Percentiles rank a stretch among this genome's conserved stretches.
Conservation (phyloP, 2,329 filamentous ascomycete genomes). For the Aspergillus calidoustus region DNA sequence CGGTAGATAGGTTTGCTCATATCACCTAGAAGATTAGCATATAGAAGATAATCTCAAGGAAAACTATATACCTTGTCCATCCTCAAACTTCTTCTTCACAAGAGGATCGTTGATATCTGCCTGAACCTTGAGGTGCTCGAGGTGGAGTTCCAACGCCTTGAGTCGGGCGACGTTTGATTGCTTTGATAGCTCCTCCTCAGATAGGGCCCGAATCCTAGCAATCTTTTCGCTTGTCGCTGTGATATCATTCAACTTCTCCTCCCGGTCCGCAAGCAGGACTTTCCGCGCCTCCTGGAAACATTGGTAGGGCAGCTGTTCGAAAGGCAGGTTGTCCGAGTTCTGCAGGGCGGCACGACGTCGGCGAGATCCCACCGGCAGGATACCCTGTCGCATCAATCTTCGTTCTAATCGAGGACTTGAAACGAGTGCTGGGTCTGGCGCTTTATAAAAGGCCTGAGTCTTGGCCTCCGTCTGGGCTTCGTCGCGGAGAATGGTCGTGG, state of each 20-base stretch:
- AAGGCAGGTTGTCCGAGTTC: constrained; percentile 71
- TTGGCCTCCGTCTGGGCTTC: constrained; percentile 49
- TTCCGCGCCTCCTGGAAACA: constrained; percentile 96
- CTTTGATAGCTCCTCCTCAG: constrained; percentile 66
- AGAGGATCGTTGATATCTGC: constrained; percentile 94
- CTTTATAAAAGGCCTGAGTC: constrained; percentile 47
- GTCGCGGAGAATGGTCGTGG: constrained; percentile 48
- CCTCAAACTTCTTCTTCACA: constrained; percentile 92
- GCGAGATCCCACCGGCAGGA: constrained; percentile 78
- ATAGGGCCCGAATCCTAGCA: constrained; percentile 64
- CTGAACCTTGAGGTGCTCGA: constrained; percentile 82
- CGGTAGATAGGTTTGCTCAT: constrained; percentile 98
- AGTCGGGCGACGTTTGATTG: constrained; percentile 69
- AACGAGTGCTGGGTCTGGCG: constrained; percentile 69
- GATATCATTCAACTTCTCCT: constrained; percentile 79
- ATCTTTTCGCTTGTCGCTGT: constrained; percentile 70
- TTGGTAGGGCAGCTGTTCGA: constrained; percentile 94
- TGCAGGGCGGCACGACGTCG: constrained; percentile 76
- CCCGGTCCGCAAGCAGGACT: constrained; percentile 76
- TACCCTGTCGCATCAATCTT: constrained; percentile 69
- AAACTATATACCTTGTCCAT: constrained; percentile 70
- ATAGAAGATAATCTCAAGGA: constrained; percentile 25
- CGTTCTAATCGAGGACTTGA: constrained; percentile 67
- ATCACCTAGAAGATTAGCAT: constrained; percentile 64
- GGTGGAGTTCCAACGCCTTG: constrained; percentile 68